Evolutionary conservation across 495 filamentous ascomycete genomes (phyloP), one percentile per base, ranked within the genome.

Genomic region (Elaphomyces granulatus): DNA sequence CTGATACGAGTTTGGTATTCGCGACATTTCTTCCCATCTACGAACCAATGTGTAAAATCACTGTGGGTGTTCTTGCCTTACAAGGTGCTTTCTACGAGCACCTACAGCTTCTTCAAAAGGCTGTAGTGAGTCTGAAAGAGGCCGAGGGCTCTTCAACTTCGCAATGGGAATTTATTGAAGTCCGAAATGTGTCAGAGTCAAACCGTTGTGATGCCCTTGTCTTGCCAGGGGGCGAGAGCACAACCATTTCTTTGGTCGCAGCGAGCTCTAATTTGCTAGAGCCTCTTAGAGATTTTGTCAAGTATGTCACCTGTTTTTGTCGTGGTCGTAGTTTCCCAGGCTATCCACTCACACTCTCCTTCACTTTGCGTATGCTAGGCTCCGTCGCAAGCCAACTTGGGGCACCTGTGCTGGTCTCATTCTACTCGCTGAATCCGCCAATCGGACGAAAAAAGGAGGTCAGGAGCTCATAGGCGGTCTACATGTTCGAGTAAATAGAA

Each of bases 371-470:
- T 45, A 40, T 33, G 44, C 12, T 43, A 59, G 54, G 44, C 47
- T 60, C 40, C 51, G 73, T 36, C 72, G 78, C 48, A 87, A 83
- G 54, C 87, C 92, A 15, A 82, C 80, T 14, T 98, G 90, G 90
- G 90, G 90, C 9, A 96, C 90, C 17, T 98, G 90, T 55, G 90
- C 90, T 16, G 90, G 90, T 3, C 69, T 98, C 41, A 95, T 98
- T 45, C 62, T 96, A 28, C 80, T 98, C 34, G 78, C 85, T 9
- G 86, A 94, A 54, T 75, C 80, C 32, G 92, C 90, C 16, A 88
- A 87, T 53, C 71, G 77, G 17, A 87, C 83, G 2, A 96, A 94
- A 54, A 75, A 80, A 43, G 87, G 86, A 32, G 90, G 90, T 0
- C 90, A 96, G 52, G 86, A 94, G 36, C 72, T 96, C 15, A 84